Conservation (phyloP, 306 rosid genomes). For the Trichosanthes cucumerina region DNA sequence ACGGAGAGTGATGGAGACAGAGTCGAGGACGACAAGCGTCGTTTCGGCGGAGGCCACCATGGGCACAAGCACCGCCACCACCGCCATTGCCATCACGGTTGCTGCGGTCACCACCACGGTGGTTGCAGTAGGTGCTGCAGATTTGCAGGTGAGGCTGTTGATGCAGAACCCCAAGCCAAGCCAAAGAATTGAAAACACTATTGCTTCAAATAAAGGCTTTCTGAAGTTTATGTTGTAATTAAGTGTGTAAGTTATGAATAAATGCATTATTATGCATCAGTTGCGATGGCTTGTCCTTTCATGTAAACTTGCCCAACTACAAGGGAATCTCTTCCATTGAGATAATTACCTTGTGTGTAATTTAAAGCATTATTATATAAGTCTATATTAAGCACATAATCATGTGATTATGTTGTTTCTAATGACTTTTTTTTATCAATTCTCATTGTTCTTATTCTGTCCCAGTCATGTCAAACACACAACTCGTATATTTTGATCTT, state of each 20-base stretch:
- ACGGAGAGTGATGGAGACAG: not conserved
- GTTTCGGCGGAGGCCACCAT: not conserved
- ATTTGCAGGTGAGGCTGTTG: not conserved
- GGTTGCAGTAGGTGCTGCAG: constrained; percentile 36
- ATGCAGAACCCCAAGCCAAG: not conserved
- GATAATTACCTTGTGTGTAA: not conserved
- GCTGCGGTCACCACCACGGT: constrained; percentile 17
- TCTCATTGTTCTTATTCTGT: too few species aligned
- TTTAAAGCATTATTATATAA: not conserved
- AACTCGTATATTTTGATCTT: too few species aligned
- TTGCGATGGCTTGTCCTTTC: not conserved
- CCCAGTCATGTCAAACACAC: too few species aligned
- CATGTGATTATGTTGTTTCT: too few species aligned
- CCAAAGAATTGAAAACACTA: not conserved
- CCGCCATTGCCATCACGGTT: constrained; percentile 23
- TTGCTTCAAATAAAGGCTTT: not conserved
- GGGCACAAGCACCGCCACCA: not conserved
- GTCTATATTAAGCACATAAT: too few species aligned
- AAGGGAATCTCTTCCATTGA: not conserved
- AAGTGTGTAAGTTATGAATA: not conserved
- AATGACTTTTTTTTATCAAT: too few species aligned
- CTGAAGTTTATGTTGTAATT: not conserved
- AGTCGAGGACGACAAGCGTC: not conserved
- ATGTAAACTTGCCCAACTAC: not conserved
- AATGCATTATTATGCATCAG: not conserved